Evolutionary conservation across 768 basidiomycete species (phyloP).

Genomic region (Hericium alpestre): DNA sequence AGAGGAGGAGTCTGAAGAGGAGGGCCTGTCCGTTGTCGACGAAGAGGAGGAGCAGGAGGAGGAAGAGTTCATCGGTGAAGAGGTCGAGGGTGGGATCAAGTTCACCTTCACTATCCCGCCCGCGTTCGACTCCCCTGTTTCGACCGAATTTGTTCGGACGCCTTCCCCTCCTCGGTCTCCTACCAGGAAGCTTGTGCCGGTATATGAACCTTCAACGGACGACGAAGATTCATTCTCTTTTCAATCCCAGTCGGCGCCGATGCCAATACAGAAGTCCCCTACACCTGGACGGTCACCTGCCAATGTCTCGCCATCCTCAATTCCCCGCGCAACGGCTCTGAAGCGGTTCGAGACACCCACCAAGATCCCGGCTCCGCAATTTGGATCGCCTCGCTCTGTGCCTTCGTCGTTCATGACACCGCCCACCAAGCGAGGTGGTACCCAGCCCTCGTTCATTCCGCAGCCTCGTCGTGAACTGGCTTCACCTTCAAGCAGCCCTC

Average conservation of each 20-base stretch:
- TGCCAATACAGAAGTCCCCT: slow-evolving; percentile 13
- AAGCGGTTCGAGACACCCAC: slow-evolving; percentile 23
- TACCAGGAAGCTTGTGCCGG: slow-evolving; percentile 5
- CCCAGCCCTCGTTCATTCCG: slow-evolving; percentile 48
- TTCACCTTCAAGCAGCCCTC: slow-evolving; percentile 25
- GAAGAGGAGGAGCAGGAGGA: slow-evolving; percentile 39
- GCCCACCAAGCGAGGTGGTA: slow-evolving; percentile 40
- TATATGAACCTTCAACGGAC: slow-evolving; percentile 14
- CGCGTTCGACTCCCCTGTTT: slow-evolving; percentile 12
- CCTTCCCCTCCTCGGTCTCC: slow-evolving; percentile 8
- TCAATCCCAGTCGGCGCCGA: slow-evolving; percentile 3
- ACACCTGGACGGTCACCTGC: not conserved
- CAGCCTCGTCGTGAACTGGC: slow-evolving; percentile 29
- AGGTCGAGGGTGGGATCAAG: slow-evolving; percentile 54
- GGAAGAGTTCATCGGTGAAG: slow-evolving; percentile 40
- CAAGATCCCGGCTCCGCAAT: slow-evolving; percentile 15
- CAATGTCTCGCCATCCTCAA: slow-evolving; percentile 35
- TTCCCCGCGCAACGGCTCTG: slow-evolving; percentile 34
- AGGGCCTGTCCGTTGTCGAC: slow-evolving; percentile 25
- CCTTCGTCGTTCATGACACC: slow-evolving; percentile 34
- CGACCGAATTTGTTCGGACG: slow-evolving; percentile 13
- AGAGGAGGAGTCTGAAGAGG: not conserved
- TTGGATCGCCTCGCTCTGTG: slow-evolving; percentile 27
- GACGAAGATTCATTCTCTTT: slow-evolving; percentile 15
- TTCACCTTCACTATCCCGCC: slow-evolving; percentile 64